A percentile compares a stretch with the other conserved stretches of the same genome.
phyloP scores from a whole-genome alignment of 1,139 yeast genomes.

The Lodderomyces orthopsilosis region DNA sequence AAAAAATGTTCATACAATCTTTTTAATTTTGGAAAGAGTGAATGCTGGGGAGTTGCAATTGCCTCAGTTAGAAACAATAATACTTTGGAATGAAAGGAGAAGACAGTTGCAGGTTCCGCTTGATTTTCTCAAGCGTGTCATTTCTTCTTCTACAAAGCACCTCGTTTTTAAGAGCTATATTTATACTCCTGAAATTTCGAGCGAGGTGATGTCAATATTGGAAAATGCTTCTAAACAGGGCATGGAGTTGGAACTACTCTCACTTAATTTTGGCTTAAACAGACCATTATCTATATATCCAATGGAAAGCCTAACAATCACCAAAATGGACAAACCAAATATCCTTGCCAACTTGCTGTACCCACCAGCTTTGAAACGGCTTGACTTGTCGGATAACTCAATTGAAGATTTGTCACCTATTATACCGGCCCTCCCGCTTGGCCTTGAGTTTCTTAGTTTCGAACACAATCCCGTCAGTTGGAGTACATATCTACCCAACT shows the following conservation, averaged over 20 bases:
- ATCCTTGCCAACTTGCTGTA: constrained; percentile 5
- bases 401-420: constrained; percentile 12
- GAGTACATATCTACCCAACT: constrained; percentile 12
- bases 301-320: not conserved
- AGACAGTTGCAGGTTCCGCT: not conserved
- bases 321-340: not conserved
- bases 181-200: not conserved
- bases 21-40: not conserved
- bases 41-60: not conserved
- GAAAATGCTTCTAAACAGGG: not conserved
- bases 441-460: constrained; percentile 16
- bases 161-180: not conserved
- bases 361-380: constrained; percentile 14
- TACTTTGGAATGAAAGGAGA: not conserved
- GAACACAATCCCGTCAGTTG: constrained; percentile 27
- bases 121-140: not conserved
- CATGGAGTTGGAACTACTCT: not conserved
- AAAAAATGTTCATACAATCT: not conserved
- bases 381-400: constrained; percentile 18
- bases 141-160: not conserved
- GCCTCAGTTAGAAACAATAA: not conserved
- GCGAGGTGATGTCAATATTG: not conserved
- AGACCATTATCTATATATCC: not conserved
- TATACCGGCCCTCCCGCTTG: constrained; percentile 7
- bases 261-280: not conserved